Percentiles rank a stretch among this genome's conserved stretches.
Evolutionary conservation across 345 rosid genomes (phyloP).

Genomic region (Laguncularia racemosa): DNA sequence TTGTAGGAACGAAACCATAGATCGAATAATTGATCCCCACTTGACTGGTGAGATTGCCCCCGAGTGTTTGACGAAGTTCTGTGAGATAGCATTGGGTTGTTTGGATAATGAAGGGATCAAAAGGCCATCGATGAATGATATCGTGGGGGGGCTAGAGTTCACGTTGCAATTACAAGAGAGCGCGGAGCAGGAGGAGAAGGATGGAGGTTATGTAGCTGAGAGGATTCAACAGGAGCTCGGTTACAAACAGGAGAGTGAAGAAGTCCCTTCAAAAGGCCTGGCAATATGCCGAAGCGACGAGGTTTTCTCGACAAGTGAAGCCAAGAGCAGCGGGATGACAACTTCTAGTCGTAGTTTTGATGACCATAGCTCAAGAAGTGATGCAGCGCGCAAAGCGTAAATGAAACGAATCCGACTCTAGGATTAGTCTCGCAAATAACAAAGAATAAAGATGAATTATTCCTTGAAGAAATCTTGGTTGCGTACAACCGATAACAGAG

Average conservation of each 20-base stretch:
- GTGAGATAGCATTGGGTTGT: conserved; percentile 14
- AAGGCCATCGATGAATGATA: conserved; percentile 19
- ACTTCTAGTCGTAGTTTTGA: conserved; percentile 6
- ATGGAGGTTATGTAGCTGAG: not conserved
- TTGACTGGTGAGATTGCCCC: conserved; percentile 12
- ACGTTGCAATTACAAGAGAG: conserved; percentile 15
- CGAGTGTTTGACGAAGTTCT: conserved; percentile 12
- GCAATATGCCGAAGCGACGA: conserved; percentile 1
- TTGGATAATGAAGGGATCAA: conserved; percentile 5
- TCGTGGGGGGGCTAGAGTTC: conserved; percentile 15
- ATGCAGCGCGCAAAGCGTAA: too few relatives aligned
- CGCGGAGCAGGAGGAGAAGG: conserved; percentile 4
- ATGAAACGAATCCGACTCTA: too few relatives aligned
- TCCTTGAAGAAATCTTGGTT: too few relatives aligned
- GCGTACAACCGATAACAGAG: too few relatives aligned
- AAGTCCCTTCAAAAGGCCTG: not conserved
- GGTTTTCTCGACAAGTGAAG: not conserved
- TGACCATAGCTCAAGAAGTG: conserved; percentile 4
- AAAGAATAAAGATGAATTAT: too few relatives aligned
- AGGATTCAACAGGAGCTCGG: too few relatives aligned
- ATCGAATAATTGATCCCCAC: conserved; percentile 16
- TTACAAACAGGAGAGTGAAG: not conserved
- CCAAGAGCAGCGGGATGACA: conserved; percentile 1
- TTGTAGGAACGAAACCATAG: not conserved
- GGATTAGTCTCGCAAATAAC: too few relatives aligned